Base-by-base conservation (phyloP, 805 yeast genomes). In the Metschnikowia colocasiae region DNA sequence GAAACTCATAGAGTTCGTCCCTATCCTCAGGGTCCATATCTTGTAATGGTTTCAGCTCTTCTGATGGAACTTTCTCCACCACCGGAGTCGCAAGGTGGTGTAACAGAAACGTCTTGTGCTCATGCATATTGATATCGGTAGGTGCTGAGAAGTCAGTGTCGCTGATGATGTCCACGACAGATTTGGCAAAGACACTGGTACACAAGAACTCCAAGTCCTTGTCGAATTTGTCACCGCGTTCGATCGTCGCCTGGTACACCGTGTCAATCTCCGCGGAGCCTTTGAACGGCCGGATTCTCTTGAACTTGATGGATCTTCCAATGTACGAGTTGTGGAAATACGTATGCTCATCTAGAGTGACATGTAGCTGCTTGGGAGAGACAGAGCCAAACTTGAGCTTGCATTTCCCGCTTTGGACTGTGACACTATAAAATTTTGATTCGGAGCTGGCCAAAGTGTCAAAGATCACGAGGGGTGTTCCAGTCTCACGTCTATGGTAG, bases 241-340 rank as follows among this genome's bases (percentile, higher is more conserved):
- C 34, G 4, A 35, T 45, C 1, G 23, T 26, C 4, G 48, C 51
- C 4, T 34, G 7, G 32, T 44, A 50, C 9, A 32, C 34, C 1
- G 36, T 35, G 10, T 35, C 45, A 38, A 45, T 27, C 1, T 48
- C 43, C 4, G 42, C 13, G 3, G 56, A 48, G 4, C 53, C 52
- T 25, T 55, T 55, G 9, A 49, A 47, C 12, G 58, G 53, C n/a
- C 23, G 25, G 29, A 6, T 13, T 23, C 50, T 50, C 18, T 26
- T 43, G 47, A 55, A 52, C n/a, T 26, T 27, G 35, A 48, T 34
- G 40, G 48, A 48, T n/a, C 54, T 45, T 16, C 53, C 51, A 4
- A 50, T 51, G 31, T 54, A 55, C 5, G 51, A 30, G 33, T 54
- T 47, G 23, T 51, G 56, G 20, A 33, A 47, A 29, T 29, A 52